phyloP scores from a whole-genome alignment of 2,329 filamentous ascomycete species.

The Fragosphaeria purpurea region DNA sequence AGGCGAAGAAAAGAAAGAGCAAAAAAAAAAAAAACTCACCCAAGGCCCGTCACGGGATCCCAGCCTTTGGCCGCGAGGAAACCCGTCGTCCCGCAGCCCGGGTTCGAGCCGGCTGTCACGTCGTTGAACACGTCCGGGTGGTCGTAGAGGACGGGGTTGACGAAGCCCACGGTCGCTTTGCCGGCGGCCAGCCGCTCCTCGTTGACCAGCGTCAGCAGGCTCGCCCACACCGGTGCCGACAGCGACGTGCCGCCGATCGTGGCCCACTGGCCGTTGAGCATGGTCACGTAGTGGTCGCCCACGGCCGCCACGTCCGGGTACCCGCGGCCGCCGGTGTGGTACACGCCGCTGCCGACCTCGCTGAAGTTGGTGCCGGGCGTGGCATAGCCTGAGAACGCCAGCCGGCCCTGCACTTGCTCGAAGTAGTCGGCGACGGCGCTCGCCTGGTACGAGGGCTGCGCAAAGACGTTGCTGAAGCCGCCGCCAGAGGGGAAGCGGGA shows the following conservation, averaged over 20 bases:
- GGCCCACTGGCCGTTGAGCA: constrained; percentile 21
- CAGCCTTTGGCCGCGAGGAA: constrained; percentile 20
- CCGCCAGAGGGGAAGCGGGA: constrained; percentile 26
- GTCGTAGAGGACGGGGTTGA: constrained; percentile 22
- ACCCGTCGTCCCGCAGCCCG: constrained; percentile 22
- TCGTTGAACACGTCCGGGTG: constrained; percentile 23
- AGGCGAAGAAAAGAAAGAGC: background rate
- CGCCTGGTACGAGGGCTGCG: constrained; percentile 32
- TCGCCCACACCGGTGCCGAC: constrained; percentile 47
- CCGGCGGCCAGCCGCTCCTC: constrained; percentile 44
- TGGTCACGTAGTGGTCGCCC: constrained; percentile 18
- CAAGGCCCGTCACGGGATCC: constrained; percentile 19
- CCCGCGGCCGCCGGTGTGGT: constrained; percentile 16
- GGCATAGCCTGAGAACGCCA: constrained; percentile 14
- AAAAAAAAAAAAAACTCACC: constrained; percentile 7
- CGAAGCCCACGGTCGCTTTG: constrained; percentile 27
- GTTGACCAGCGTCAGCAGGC: constrained; percentile 51
- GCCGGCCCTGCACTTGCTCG: constrained; percentile 4
- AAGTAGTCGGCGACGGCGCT: constrained; percentile 31
- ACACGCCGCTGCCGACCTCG: constrained; percentile 14
- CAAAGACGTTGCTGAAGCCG: constrained; percentile 37
- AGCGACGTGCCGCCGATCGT: constrained; percentile 40
- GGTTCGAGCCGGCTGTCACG: constrained; percentile 19
- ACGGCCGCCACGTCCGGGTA: constrained; percentile 20
- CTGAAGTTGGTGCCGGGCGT: constrained; percentile 8